phyloP scores from a whole-genome alignment of 2,329 filamentous ascomycete genomes.

The Calonectria multiphialidica region DNA sequence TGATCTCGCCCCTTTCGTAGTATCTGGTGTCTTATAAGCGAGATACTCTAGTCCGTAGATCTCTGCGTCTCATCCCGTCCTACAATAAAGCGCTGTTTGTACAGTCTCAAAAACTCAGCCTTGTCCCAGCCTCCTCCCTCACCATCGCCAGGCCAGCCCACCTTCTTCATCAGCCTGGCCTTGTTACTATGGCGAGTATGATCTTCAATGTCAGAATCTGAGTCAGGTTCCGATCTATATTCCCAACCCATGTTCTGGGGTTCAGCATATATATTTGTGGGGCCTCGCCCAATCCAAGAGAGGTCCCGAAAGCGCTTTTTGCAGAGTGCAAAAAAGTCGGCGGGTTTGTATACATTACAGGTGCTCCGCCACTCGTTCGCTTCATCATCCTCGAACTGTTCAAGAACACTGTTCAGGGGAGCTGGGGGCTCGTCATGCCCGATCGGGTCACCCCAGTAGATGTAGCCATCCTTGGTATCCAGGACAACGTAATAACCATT shows the following conservation, averaged over 20 bases:
- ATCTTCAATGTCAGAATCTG: background rate
- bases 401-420: background rate
- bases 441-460: conserved; percentile 28
- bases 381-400: background rate
- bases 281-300: background rate
- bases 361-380: background rate
- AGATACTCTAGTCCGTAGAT: background rate
- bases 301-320: background rate
- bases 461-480: conserved; percentile 28
- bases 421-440: background rate
- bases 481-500: conserved; percentile 26
- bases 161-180: background rate
- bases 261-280: background rate
- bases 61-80: background rate
- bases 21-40: background rate
- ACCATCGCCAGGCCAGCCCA: background rate
- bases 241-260: background rate
- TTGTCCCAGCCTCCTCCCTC: background rate
- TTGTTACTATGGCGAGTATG: background rate
- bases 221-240: conserved; percentile 1
- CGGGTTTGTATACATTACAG: background rate
- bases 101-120: background rate
- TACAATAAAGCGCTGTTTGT: background rate
- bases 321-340: background rate
- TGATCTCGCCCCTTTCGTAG: background rate